These are phyloP conservation scores for Geotrichum restrictum DNA, from an alignment of 1,139 yeast species.

Conservation along the genomic window DNA sequence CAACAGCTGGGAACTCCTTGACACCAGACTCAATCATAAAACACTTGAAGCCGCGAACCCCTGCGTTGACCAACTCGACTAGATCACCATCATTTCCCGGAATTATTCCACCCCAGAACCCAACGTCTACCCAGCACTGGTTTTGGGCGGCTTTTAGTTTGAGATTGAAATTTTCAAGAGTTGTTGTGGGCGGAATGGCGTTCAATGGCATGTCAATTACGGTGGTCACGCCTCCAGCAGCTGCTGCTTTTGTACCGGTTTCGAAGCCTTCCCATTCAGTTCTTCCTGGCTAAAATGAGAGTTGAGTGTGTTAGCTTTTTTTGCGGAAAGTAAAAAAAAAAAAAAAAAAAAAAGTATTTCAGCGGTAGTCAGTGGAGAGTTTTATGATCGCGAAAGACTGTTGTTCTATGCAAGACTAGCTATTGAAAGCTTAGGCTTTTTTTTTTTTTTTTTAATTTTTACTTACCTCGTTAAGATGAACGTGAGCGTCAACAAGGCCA, in stretches of 20 bases:
- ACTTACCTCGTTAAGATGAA: slow-evolving; percentile 67
- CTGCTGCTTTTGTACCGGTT: slow-evolving; percentile 88
- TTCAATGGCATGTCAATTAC: slow-evolving; percentile 94
- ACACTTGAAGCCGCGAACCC: slow-evolving; percentile 90
- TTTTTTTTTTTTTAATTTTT: not conserved
- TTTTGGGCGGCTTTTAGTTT: slow-evolving; percentile 75
- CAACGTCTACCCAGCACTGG: slow-evolving; percentile 89
- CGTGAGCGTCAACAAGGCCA: slow-evolving; percentile 90
- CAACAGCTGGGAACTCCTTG: slow-evolving; percentile 85
- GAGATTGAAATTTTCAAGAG: slow-evolving; percentile 64
- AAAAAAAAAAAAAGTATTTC: no score
- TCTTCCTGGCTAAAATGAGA: slow-evolving; percentile 35
- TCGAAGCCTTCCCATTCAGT: slow-evolving; percentile 94
- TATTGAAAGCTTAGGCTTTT: not conserved
- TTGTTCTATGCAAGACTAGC: not conserved
- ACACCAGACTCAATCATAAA: slow-evolving; percentile 90
- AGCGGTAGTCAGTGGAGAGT: not conserved
- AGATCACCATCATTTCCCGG: slow-evolving; percentile 68
- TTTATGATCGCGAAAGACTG: not conserved
- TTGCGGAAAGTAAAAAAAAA: slow-evolving; percentile 1
- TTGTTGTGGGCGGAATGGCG: slow-evolving; percentile 93
- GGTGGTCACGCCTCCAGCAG: slow-evolving; percentile 93
- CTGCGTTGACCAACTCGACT: slow-evolving; percentile 70
- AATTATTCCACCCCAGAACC: slow-evolving; percentile 92
- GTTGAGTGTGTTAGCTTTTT: not conserved